Percentiles rank a stretch among this genome's conserved stretches.
phyloP scores from a whole-genome alignment of 805 yeast species.

The Clavispora fructus region DNA sequence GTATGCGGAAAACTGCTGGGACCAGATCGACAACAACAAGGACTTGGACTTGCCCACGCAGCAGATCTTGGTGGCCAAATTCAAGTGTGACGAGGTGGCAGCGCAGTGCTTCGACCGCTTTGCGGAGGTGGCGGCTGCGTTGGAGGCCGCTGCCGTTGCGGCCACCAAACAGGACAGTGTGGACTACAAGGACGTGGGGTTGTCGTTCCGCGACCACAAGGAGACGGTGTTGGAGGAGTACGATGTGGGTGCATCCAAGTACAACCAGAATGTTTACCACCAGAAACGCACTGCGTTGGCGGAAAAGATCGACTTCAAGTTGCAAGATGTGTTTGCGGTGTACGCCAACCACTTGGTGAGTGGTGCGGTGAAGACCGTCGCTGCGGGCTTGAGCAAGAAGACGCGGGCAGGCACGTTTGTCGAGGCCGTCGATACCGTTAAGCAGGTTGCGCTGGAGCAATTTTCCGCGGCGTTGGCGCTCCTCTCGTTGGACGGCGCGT shows the following conservation, averaged over 20 bases:
- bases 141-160: conserved; percentile 5
- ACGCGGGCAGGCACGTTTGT: conserved; percentile 9
- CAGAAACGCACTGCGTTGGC: conserved; percentile 52
- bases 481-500: conserved; percentile 26
- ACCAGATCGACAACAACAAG: conserved; percentile 85
- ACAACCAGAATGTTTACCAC: conserved; percentile 58
- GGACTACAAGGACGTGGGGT: conserved; percentile 45
- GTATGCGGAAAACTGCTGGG: conserved; percentile 90
- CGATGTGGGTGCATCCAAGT: conserved; percentile 73
- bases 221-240: conserved; percentile 45
- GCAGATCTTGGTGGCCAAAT: conserved; percentile 89
- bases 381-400: conserved; percentile 10
- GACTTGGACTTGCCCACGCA: conserved; percentile 96
- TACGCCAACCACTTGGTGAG: conserved; percentile 17
- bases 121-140: conserved; percentile 13
- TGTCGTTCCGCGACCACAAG: conserved; percentile 39
- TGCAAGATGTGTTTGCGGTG: conserved; percentile 34
- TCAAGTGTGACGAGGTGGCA: conserved; percentile 88
- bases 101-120: conserved; percentile 30
- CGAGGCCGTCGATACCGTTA: conserved; percentile 10
- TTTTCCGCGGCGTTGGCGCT: conserved; percentile 12
- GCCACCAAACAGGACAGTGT: conserved; percentile 14
- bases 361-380: conserved; percentile 4
- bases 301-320: conserved; percentile 42
- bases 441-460: conserved; percentile 5